Percentiles rank a stretch among this genome's conserved stretches.
Evolutionary conservation across 2,329 filamentous ascomycete genomes (phyloP).

Genomic region (Tetracladium maxilliforme): DNA sequence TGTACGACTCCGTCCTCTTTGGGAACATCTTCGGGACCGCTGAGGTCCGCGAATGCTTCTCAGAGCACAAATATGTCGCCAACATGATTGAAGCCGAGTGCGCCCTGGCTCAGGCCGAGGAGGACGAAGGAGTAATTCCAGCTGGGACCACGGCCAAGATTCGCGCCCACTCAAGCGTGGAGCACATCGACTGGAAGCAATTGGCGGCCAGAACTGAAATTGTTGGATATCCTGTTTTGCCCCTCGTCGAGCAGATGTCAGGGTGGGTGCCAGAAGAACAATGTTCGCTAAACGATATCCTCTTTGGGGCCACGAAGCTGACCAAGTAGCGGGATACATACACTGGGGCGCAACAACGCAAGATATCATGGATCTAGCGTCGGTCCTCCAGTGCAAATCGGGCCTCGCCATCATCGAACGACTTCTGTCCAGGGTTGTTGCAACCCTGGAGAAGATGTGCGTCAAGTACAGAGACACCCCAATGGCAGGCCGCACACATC

Average conservation of each 20-base stretch:
- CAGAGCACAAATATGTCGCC: no score
- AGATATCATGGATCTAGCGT: slow-evolving; percentile 42
- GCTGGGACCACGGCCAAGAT: no score
- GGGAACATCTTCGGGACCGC: no score
- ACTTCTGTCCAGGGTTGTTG: slow-evolving; percentile 24
- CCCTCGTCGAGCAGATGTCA: slow-evolving; percentile 30
- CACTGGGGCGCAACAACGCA: slow-evolving; percentile 46
- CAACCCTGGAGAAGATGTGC: slow-evolving; percentile 24
- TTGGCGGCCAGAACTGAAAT: no score
- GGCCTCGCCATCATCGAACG: slow-evolving; percentile 31
- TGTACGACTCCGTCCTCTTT: no score
- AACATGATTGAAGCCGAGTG: no score
- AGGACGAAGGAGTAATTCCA: no score
- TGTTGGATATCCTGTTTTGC: slow-evolving; percentile 37
- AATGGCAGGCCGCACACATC: slow-evolving; percentile 41
- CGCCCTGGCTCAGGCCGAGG: no score
- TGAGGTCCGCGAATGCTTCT: no score
- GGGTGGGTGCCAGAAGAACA: slow-evolving; percentile 15
- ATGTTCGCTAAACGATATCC: slow-evolving; percentile 14
- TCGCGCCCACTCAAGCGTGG: no score
- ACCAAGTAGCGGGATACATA: slow-evolving; percentile 26
- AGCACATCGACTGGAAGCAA: no score
- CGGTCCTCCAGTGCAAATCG: slow-evolving; percentile 33
- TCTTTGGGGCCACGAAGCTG: slow-evolving; percentile 10
- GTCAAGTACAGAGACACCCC: slow-evolving; percentile 32